Evolutionary conservation across 164 flowering plant species (phyloP).

Genomic region (Hamamelis virginiana): DNA sequence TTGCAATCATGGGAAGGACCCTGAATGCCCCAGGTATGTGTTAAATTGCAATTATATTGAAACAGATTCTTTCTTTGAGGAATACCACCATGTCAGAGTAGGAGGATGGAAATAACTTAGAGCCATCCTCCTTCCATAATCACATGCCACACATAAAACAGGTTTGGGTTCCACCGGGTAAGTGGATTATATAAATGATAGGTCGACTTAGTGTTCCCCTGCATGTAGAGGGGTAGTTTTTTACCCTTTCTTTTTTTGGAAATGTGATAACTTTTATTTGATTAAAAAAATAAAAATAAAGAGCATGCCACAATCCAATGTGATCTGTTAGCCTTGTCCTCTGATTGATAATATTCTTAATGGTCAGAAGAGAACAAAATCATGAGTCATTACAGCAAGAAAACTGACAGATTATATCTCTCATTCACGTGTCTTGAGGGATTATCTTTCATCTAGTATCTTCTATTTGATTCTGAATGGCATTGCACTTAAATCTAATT

Average conservation of each 20-base stretch:
- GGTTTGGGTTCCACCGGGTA: not conserved
- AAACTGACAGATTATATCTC: not conserved
- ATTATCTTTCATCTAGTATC: not conserved
- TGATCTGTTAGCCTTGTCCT: no score
- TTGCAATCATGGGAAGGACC: conserved; percentile 67
- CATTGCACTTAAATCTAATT: conserved; percentile 1
- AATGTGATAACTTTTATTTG: no score
- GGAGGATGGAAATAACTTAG: conserved; percentile 8
- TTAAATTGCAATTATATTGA: not conserved
- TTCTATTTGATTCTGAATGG: conserved; percentile 1
- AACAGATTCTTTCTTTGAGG: not conserved
- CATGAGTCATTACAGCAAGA: not conserved
- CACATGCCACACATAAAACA: not conserved
- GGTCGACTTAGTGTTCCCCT: no score
- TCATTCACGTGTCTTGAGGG: not conserved
- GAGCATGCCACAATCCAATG: no score
- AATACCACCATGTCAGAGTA: not conserved
- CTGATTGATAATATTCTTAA: no score
- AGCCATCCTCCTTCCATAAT: not conserved
- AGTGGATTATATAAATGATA: no score
- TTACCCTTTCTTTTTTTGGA: no score
- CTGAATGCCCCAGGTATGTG: conserved; percentile 63
- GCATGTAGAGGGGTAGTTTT: no score
- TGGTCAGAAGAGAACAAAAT: no score
- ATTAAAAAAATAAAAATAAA: no score